A percentile compares a stretch with the other conserved stretches of the same genome.
phyloP scores from a whole-genome alignment of 352 stramenopile genomes.

The Elongisporangium senticosum region DNA sequence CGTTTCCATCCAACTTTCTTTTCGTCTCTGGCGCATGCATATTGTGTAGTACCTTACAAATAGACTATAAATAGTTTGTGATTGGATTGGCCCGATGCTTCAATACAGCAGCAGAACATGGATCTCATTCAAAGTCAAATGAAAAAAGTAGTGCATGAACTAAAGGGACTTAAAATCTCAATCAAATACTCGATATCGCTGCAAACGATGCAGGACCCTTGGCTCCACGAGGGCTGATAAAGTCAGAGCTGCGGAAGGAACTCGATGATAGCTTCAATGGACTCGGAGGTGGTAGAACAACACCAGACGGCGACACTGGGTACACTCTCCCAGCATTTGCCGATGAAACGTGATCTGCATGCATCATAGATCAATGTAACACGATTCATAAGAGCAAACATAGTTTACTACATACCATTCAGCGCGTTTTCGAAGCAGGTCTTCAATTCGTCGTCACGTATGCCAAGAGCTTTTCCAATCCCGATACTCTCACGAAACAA shows the following conservation, averaged over 20 bases:
- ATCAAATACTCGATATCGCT: background rate
- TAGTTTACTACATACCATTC: slow-evolving; percentile 4
- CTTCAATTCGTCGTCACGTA: slow-evolving; percentile 21
- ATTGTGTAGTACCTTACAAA: too few species aligned
- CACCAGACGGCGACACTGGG: slow-evolving; percentile 4
- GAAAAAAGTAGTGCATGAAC: background rate
- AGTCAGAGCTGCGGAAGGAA: slow-evolving; percentile 19
- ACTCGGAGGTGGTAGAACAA: slow-evolving; percentile 18
- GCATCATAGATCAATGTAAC: background rate
- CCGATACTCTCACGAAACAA: slow-evolving; percentile 27
- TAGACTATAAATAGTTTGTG: too few species aligned
- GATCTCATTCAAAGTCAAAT: background rate
- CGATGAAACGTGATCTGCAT: background rate
- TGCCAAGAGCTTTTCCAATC: slow-evolving; percentile 25
- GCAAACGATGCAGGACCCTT: background rate
- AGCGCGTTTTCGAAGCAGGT: slow-evolving; percentile 22
- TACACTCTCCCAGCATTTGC: slow-evolving; percentile 2
- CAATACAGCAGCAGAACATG: background rate
- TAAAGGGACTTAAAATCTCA: background rate
- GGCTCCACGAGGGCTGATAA: background rate
- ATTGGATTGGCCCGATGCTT: too few species aligned
- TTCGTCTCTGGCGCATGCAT: background rate
- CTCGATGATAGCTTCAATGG: slow-evolving; percentile 29
- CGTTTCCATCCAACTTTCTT: background rate
- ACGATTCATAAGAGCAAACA: background rate